Percentiles rank a stretch among this genome's conserved stretches.
Conservation (phyloP, 2,329 filamentous ascomycete genomes). For the Emergomyces orientalis region DNA sequence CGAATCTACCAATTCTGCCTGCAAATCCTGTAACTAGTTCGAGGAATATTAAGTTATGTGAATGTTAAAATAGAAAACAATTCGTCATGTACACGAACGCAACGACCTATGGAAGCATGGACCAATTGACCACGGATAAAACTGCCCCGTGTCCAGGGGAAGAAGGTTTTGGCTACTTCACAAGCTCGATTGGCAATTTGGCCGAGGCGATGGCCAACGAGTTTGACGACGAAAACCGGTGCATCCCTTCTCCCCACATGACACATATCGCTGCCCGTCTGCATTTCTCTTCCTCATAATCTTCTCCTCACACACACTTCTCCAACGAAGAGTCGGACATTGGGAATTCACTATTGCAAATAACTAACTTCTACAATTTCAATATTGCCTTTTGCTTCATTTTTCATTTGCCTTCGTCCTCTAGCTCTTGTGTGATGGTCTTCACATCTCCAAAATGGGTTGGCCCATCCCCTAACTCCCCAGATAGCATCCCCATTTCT, state of each 20-base stretch:
- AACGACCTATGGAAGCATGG: background rate
- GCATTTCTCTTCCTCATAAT: background rate
- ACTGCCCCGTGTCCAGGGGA: background rate
- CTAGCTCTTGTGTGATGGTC: conserved; percentile 30
- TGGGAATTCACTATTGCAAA: background rate
- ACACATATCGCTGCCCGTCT: background rate
- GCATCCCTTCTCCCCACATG: background rate
- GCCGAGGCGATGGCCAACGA: background rate
- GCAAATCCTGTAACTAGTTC: background rate
- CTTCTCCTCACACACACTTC: background rate
- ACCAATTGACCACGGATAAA: background rate
- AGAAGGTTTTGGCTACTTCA: background rate
- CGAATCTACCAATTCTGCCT: background rate
- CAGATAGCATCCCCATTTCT: conserved; percentile 63
- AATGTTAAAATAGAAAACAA: background rate
- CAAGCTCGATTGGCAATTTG: background rate
- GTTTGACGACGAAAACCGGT: too few relatives aligned
- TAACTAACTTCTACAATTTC: background rate
- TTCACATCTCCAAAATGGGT: conserved; percentile 36
- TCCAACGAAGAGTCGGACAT: background rate
- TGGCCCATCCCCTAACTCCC: conserved; percentile 45
- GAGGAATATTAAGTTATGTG: background rate
- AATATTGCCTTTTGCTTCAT: background rate
- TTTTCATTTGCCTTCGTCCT: background rate
- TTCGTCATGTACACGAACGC: background rate